Percentiles rank a stretch among this genome's conserved stretches.
phyloP scores from a whole-genome alignment of 2,329 filamentous ascomycete genomes.

The Colletotrichum zoysiae region DNA sequence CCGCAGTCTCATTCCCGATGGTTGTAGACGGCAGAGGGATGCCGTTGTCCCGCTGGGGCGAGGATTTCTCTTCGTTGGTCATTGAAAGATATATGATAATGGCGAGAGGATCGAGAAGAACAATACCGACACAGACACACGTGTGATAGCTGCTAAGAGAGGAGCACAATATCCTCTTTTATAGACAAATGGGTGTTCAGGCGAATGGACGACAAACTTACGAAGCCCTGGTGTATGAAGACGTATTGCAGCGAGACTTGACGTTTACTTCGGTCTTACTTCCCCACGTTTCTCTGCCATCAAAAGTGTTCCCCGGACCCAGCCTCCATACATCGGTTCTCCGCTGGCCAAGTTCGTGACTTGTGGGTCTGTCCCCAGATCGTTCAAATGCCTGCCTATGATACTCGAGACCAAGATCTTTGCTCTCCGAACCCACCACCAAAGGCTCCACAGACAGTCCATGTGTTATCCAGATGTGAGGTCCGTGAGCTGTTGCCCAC shows the following conservation, averaged over 20 bases:
- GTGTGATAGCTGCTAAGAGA: not conserved
- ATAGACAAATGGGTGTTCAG: not conserved
- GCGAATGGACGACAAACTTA: no score
- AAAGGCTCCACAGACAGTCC: conserved; percentile 6
- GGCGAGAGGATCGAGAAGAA: not conserved
- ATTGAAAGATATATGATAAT: conserved; percentile 2
- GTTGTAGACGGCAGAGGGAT: not conserved
- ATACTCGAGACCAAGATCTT: not conserved
- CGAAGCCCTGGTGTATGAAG: not conserved
- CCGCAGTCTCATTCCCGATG: not conserved
- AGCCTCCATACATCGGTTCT: conserved; percentile 18
- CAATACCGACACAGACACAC: not conserved
- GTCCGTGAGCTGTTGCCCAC: not conserved
- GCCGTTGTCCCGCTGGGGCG: not conserved
- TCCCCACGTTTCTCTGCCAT: conserved; percentile 22
- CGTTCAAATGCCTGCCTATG: not conserved
- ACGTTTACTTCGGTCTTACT: not conserved
- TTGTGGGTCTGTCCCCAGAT: conserved; percentile 2
- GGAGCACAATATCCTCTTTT: not conserved
- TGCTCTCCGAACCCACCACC: not conserved
- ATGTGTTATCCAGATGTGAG: not conserved
- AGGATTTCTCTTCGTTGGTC: conserved; percentile 29
- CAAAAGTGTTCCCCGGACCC: conserved; percentile 29
- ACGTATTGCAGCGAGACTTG: not conserved
- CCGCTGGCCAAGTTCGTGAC: not conserved